Conservation (phyloP, 371 early-diverging fungal genomes). For the Mucor indicus region DNA sequence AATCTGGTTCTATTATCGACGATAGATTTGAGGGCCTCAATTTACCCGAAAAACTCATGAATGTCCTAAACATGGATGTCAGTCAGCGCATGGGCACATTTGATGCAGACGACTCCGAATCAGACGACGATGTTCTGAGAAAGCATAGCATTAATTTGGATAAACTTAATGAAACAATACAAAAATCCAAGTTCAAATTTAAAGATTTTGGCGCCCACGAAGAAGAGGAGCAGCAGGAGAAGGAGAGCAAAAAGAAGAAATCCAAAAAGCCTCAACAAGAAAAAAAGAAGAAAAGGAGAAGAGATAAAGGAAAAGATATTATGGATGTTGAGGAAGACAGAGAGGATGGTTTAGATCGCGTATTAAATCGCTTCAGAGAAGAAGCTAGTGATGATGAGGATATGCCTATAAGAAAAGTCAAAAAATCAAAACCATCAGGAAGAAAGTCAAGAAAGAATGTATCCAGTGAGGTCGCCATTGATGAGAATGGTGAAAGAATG, state of each 20-base stretch:
- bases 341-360: background rate
- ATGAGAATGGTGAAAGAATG: slow-evolving; percentile 21
- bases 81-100: background rate
- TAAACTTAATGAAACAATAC: slow-evolving; percentile 1
- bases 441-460: slow-evolving; percentile 6
- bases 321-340: background rate
- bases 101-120: slow-evolving; percentile 7
- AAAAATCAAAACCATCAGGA: slow-evolving; percentile 2
- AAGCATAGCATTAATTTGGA: slow-evolving; percentile 2
- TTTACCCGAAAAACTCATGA: slow-evolving; percentile 10
- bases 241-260: slow-evolving; percentile 1
- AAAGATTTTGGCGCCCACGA: slow-evolving; percentile 7
- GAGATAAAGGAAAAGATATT: background rate
- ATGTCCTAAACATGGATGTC: slow-evolving; percentile 5
- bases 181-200: slow-evolving; percentile 5
- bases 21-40: slow-evolving; percentile 8
- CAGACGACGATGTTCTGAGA: background rate
- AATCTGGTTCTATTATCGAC: slow-evolving; percentile 7
- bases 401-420: too few species aligned
- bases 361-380: background rate
- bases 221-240: background rate
- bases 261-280: slow-evolving; percentile 10
- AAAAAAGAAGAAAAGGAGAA: slow-evolving; percentile 12
- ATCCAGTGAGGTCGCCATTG: background rate
- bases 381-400: too few species aligned